These are phyloP conservation scores for Trametes hirsuta DNA, from an alignment of 1,284 basidiomycete species.

Conservation along the genomic window DNA sequence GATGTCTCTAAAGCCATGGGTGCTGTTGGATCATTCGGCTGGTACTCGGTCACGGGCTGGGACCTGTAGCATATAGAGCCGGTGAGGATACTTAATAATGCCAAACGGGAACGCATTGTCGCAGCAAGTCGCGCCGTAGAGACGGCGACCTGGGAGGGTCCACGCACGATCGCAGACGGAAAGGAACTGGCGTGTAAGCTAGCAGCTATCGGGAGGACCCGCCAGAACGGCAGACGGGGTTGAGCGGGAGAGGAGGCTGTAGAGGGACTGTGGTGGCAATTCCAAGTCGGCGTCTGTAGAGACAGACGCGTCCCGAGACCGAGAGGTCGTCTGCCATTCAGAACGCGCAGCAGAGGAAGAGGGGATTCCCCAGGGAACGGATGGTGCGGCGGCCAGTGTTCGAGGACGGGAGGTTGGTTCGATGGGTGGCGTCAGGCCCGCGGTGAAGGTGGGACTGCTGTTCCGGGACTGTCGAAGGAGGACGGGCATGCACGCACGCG, in stretches of 20 bases:
- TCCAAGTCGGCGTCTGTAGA: slow-evolving; percentile 12
- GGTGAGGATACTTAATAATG: background rate
- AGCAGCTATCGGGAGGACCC: background rate
- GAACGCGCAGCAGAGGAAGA: slow-evolving; percentile 8
- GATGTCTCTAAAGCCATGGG: background rate
- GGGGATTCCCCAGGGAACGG: slow-evolving; percentile 6
- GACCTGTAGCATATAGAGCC: background rate
- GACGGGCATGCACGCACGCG: background rate
- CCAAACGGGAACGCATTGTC: slow-evolving; percentile 1
- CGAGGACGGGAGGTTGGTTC: background rate
- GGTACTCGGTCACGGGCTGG: slow-evolving; percentile 3
- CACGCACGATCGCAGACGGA: slow-evolving; percentile 8
- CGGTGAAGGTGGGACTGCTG: background rate
- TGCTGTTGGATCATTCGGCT: background rate
- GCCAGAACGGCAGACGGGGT: background rate
- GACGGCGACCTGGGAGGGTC: slow-evolving; percentile 6
- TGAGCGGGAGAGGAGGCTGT: slow-evolving; percentile 1
- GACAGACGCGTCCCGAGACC: background rate
- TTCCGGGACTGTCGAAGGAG: background rate
- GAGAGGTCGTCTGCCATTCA: background rate
- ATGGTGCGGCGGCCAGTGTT: background rate
- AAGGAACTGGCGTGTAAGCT: background rate
- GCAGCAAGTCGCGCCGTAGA: background rate
- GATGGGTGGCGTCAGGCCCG: slow-evolving; percentile 4
- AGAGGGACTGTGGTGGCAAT: slow-evolving; percentile 8